phyloP scores from a whole-genome alignment of 2,329 filamentous ascomycete genomes.

The Neurospora sp. region DNA sequence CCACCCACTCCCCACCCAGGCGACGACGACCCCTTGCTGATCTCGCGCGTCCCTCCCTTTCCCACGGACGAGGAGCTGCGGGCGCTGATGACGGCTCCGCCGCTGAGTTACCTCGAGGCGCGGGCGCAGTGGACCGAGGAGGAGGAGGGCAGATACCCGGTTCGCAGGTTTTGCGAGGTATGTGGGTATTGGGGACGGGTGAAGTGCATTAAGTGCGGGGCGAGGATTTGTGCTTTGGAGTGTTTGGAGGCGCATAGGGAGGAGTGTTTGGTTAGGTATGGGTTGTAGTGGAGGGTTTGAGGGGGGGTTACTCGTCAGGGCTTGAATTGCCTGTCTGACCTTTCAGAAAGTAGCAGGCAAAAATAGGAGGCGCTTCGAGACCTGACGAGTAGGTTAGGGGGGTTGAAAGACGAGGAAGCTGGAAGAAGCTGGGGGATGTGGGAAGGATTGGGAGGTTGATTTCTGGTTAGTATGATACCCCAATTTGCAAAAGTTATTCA shows the following conservation, averaged over 20 bases:
- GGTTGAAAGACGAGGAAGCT: neutral
- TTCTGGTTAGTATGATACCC: neutral
- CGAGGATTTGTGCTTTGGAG: conserved; percentile 64
- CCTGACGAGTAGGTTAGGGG: neutral
- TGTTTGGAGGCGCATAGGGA: conserved; percentile 64
- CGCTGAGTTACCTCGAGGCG: conserved; percentile 59
- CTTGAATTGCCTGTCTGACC: too few relatives aligned
- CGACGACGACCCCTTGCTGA: conserved; percentile 49
- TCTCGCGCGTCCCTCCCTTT: conserved; percentile 45
- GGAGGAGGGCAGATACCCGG: conserved; percentile 36
- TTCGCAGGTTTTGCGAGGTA: conserved; percentile 62
- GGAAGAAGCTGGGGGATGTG: neutral
- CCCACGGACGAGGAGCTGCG: conserved; percentile 53
- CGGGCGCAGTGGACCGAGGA: conserved; percentile 34
- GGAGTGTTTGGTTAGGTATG: conserved; percentile 59
- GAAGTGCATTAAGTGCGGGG: conserved; percentile 68
- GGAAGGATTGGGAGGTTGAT: neutral
- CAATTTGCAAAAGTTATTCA: neutral
- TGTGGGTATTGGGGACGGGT: conserved; percentile 77
- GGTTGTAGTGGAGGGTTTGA: conserved; percentile 24
- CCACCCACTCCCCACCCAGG: conserved; percentile 31
- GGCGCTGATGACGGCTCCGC: conserved; percentile 51
- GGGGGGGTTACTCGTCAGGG: neutral
- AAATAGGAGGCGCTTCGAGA: too few relatives aligned
- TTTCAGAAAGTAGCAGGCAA: too few relatives aligned